Evolutionary conservation across 2,329 filamentous ascomycete genomes (phyloP).

Genomic region (Ophidiomyces ophidiicola): DNA sequence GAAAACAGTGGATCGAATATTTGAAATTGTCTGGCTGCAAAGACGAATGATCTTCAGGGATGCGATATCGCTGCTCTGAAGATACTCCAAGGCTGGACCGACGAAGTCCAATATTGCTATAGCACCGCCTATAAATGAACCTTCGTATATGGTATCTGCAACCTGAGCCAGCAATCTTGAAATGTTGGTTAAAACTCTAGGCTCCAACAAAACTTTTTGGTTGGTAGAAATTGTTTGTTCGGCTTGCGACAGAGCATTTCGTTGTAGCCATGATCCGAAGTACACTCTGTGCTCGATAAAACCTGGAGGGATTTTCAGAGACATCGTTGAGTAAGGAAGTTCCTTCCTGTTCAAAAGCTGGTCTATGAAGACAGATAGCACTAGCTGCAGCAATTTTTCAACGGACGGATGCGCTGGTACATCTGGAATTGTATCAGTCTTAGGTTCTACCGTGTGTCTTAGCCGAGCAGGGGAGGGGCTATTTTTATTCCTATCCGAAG

Average conservation of each 20-base stretch:
- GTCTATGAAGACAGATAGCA: conserved; percentile 70
- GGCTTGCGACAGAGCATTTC: conserved; percentile 59
- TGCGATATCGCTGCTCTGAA: conserved; percentile 73
- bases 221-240: conserved; percentile 58
- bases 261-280: conserved; percentile 81
- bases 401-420: conserved; percentile 55
- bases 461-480: conserved; percentile 51
- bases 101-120: conserved; percentile 74
- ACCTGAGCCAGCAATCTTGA: conserved; percentile 69
- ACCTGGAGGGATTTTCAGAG: conserved; percentile 76
- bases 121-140: conserved; percentile 87
- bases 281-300: conserved; percentile 91
- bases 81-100: conserved; percentile 72
- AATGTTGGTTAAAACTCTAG: conserved; percentile 74
- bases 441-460: conserved; percentile 49
- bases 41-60: conserved; percentile 77
- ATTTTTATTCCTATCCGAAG: conserved; percentile 51
- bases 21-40: conserved; percentile 69
- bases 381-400: conserved; percentile 63
- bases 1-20: conserved; percentile 65
- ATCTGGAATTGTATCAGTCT: conserved; percentile 38
- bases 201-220: conserved; percentile 62
- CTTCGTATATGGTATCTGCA: conserved; percentile 83
- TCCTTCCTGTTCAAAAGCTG: conserved; percentile 79
- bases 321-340: conserved; percentile 75